Conservation (phyloP, 1,139 yeast species). For the Yamadazyma friedrichii region DNA sequence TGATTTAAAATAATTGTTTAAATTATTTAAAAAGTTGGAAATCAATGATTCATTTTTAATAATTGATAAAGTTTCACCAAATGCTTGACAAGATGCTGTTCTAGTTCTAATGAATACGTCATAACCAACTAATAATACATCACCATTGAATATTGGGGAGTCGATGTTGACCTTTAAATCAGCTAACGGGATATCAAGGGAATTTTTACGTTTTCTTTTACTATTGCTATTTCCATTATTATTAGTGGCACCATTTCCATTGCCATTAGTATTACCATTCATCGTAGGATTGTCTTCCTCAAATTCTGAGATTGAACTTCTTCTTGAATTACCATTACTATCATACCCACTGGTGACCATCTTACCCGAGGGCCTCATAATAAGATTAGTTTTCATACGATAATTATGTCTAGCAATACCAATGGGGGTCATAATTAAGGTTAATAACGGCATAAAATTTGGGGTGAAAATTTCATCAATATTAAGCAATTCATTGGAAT, state of each 20-base stretch:
- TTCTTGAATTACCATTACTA: slow-evolving; percentile 22
- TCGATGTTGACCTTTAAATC: slow-evolving; percentile 80
- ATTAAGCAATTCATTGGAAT: slow-evolving; percentile 25
- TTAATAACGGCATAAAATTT: slow-evolving; percentile 62
- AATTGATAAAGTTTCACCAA: slow-evolving; percentile 67
- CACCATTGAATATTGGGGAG: slow-evolving; percentile 90
- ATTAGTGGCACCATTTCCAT: slow-evolving; percentile 9
- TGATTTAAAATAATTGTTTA: slow-evolving; percentile 47
- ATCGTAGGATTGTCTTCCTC: slow-evolving; percentile 16
- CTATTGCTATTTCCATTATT: slow-evolving; percentile 13
- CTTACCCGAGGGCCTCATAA: slow-evolving; percentile 80
- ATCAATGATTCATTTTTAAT: slow-evolving; percentile 42
- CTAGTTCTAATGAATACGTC: slow-evolving; percentile 76
- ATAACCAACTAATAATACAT: slow-evolving; percentile 78
- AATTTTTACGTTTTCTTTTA: slow-evolving; percentile 35
- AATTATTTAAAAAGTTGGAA: slow-evolving; percentile 34
- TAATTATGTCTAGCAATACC: slow-evolving; percentile 90
- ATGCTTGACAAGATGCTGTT: slow-evolving; percentile 71
- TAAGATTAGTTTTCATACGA: slow-evolving; percentile 71
- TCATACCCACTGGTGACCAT: slow-evolving; percentile 24
- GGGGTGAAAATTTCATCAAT: slow-evolving; percentile 49
- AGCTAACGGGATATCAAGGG: slow-evolving; percentile 48
- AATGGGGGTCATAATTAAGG: slow-evolving; percentile 85
- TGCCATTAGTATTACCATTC: slow-evolving; percentile 3
- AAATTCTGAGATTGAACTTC: slow-evolving; percentile 14